Percentiles rank a stretch among this genome's conserved stretches.
Evolutionary conservation across 2,329 filamentous ascomycete genomes (phyloP).

Genomic region (Phaeosphaeriaceae sp.): DNA sequence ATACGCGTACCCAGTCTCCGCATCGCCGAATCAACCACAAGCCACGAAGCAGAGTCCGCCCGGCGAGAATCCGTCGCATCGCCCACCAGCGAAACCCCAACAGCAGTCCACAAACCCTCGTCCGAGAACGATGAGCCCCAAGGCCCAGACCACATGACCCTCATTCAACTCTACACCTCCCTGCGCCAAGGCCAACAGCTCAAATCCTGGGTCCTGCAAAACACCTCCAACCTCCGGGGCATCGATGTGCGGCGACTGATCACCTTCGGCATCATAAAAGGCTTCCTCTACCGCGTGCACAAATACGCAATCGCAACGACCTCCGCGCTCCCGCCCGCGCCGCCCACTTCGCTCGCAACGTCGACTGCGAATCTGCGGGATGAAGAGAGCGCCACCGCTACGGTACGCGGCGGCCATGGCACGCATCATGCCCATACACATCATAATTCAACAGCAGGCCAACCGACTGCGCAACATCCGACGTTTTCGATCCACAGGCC

Average conservation of each 20-base stretch:
- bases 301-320: slow-evolving; percentile 76
- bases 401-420: slow-evolving; percentile 4
- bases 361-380: slow-evolving; percentile 25
- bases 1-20: slow-evolving; percentile 60
- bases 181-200: slow-evolving; percentile 84
- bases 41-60: slow-evolving; percentile 18
- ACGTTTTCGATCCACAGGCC: slow-evolving; percentile 26
- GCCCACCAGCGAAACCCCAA: slow-evolving; percentile 20
- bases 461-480: slow-evolving; percentile 13
- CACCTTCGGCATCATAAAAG: slow-evolving; percentile 95
- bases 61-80: slow-evolving; percentile 22
- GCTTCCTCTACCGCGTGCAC: slow-evolving; percentile 89
- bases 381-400: slow-evolving; percentile 26
- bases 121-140: slow-evolving; percentile 14
- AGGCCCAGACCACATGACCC: slow-evolving; percentile 41
- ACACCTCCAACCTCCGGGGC: slow-evolving; percentile 73
- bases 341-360: slow-evolving; percentile 33
- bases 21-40: slow-evolving; percentile 9
- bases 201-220: slow-evolving; percentile 82
- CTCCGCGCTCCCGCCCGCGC: slow-evolving; percentile 29
- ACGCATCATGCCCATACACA: no score
- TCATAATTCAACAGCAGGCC: neutral
- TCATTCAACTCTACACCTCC: slow-evolving; percentile 85
- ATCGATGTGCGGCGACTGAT: slow-evolving; percentile 91
- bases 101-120: slow-evolving; percentile 3